A percentile compares a stretch with the other conserved stretches of the same genome.
Conservation (phyloP, 163 green algal genomes). For the Smithsoniella earleae region DNA sequence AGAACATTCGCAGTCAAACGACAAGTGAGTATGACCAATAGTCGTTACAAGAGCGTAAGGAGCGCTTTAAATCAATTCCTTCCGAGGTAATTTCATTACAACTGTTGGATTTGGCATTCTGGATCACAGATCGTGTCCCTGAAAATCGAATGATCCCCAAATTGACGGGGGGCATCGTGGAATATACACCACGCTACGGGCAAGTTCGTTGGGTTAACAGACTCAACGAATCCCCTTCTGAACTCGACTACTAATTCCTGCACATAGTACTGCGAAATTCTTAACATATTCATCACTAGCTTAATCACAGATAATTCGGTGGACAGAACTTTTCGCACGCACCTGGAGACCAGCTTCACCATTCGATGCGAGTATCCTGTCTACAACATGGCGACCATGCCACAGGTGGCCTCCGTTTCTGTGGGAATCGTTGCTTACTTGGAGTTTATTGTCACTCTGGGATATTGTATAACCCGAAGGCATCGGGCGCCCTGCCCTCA, state of each 20-base stretch:
- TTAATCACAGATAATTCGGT: too few relatives aligned
- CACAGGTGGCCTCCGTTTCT: constrained; percentile 53
- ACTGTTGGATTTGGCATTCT: too few relatives aligned
- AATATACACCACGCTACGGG: constrained; percentile 59
- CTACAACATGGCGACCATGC: constrained; percentile 46
- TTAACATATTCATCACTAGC: too few relatives aligned
- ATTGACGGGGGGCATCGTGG: constrained; percentile 46
- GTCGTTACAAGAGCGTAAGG: too few relatives aligned
- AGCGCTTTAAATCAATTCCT: too few relatives aligned
- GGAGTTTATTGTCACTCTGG: not conserved
- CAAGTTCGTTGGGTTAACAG: constrained; percentile 54
- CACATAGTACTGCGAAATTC: too few relatives aligned
- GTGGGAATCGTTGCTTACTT: not conserved
- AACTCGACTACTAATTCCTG: constrained; percentile 58
- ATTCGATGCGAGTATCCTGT: not conserved
- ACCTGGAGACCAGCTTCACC: constrained; percentile 36
- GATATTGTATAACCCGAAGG: not conserved
- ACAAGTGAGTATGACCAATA: too few relatives aligned
- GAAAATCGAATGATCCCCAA: constrained; percentile 55
- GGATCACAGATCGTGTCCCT: too few relatives aligned
- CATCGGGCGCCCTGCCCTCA: not conserved
- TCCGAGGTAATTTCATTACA: too few relatives aligned
- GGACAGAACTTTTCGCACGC: constrained; percentile 38
- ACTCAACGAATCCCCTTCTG: constrained; percentile 59
- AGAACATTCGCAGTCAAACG: too few relatives aligned